Evolutionary conservation across 148 eudicot genomes (phyloP).

Genomic region (Chenopodium quinoa): DNA sequence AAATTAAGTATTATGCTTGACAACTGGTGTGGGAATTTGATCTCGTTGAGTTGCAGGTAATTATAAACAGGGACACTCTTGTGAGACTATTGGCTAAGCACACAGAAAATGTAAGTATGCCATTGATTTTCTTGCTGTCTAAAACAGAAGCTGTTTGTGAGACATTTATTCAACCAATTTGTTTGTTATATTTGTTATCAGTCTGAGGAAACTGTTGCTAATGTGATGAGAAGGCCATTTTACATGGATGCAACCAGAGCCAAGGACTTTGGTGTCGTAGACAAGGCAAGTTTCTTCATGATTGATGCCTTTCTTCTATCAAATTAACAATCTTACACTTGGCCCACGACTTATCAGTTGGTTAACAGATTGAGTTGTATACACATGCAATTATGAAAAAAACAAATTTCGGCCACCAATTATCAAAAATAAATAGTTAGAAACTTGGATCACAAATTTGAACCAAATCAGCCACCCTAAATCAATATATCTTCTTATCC

Average conservation of each 20-base stretch:
- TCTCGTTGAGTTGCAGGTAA: constrained; percentile 48
- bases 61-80: constrained; percentile 58
- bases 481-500: too few species aligned
- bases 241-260: constrained; percentile 69
- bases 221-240: constrained; percentile 56
- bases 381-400: too few species aligned
- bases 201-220: constrained; percentile 68
- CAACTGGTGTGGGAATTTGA: neutral
- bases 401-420: too few species aligned
- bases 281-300: constrained; percentile 49
- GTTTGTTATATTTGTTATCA: constrained; percentile 32
- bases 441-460: too few species aligned
- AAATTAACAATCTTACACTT: too few species aligned
- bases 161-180: constrained; percentile 11
- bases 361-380: too few species aligned
- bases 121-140: constrained; percentile 13
- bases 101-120: constrained; percentile 79
- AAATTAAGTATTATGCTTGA: neutral
- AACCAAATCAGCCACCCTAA: too few species aligned
- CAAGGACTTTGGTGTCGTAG: constrained; percentile 84
- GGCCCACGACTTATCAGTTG: too few species aligned
- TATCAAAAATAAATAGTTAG: too few species aligned
- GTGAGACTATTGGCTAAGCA: constrained; percentile 71
- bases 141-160: neutral
- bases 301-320: neutral